A percentile compares a stretch with the other conserved stretches of the same genome.
phyloP scores from a whole-genome alignment of 768 basidiomycete species.

The Auricularia auricula-judae region DNA sequence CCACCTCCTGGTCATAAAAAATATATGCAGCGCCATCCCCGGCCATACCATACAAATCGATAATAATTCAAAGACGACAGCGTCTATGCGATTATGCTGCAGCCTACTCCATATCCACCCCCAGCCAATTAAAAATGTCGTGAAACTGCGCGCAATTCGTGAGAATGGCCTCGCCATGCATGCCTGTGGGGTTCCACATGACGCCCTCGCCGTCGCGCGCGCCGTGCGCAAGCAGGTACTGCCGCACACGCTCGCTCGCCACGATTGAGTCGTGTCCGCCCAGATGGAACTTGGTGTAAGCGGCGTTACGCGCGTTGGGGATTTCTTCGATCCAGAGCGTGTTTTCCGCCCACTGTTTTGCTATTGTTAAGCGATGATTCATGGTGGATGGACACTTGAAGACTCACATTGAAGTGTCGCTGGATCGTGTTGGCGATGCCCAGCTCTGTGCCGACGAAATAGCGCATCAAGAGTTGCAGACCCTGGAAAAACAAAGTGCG shows the following conservation, averaged over 20 bases:
- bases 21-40: too few species aligned
- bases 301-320: conserved; percentile 59
- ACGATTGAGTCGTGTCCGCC: conserved; percentile 79
- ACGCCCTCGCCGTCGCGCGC: background rate
- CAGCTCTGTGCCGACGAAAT: conserved; percentile 80
- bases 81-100: too few species aligned
- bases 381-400: too few species aligned
- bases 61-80: too few species aligned
- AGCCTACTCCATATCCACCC: too few species aligned
- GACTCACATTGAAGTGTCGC: conserved; percentile 49
- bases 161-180: background rate
- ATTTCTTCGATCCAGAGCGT: conserved; percentile 88
- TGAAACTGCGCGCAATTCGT: background rate
- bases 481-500: conserved; percentile 31
- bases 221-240: background rate
- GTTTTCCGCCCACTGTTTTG: conserved; percentile 57
- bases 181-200: background rate
- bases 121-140: background rate
- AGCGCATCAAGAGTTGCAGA: conserved; percentile 70
- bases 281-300: conserved; percentile 60
- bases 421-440: conserved; percentile 81
- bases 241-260: conserved; percentile 10
- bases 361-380: too few species aligned
- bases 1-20: background rate
- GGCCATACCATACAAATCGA: too few species aligned